Percentiles rank a stretch among this genome's conserved stretches.
phyloP scores from a whole-genome alignment of 2,329 filamentous ascomycete species.

The Aspergillus phoenicis region DNA sequence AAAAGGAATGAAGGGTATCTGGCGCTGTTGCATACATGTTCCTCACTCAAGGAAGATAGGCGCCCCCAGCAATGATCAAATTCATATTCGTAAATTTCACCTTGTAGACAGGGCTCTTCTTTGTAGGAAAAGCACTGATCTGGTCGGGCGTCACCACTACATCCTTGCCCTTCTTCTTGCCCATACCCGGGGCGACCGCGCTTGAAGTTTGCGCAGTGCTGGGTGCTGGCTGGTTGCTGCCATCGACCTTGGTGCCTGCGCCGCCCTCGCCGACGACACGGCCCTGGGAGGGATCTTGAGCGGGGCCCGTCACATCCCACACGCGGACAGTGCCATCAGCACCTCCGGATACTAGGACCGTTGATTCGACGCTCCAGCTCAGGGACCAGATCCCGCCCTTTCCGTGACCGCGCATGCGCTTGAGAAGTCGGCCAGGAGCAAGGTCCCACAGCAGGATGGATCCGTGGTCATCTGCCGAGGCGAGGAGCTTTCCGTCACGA shows the following conservation, averaged over 20 bases:
- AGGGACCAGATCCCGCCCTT: slow-evolving; percentile 93
- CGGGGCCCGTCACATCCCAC: slow-evolving; percentile 82
- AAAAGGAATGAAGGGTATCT: slow-evolving; percentile 22
- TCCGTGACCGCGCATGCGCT: slow-evolving; percentile 90
- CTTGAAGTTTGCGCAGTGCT: slow-evolving; percentile 46
- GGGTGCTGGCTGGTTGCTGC: slow-evolving; percentile 51
- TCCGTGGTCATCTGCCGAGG: slow-evolving; percentile 83
- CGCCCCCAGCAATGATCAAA: slow-evolving; percentile 80
- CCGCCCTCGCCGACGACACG: slow-evolving; percentile 55
- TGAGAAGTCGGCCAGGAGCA: slow-evolving; percentile 79
- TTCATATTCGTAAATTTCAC: slow-evolving; percentile 96
- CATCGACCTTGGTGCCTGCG: slow-evolving; percentile 54
- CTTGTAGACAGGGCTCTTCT: slow-evolving; percentile 93
- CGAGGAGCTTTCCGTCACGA: slow-evolving; percentile 85
- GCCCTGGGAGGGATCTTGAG: slow-evolving; percentile 60
- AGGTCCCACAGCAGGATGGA: slow-evolving; percentile 96
- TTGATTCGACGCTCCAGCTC: slow-evolving; percentile 91
- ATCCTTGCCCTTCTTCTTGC: slow-evolving; percentile 80
- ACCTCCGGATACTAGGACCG: slow-evolving; percentile 83
- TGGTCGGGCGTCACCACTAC: slow-evolving; percentile 89
- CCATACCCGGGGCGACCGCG: slow-evolving; percentile 44
- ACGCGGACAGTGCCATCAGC: slow-evolving; percentile 90
- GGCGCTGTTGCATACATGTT: slow-evolving; percentile 20
- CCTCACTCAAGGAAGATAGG: slow-evolving; percentile 58
- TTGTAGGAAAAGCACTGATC: slow-evolving; percentile 91